Evolutionary conservation across 1,284 basidiomycete species (phyloP).

Genomic region (Leccinum fallax): DNA sequence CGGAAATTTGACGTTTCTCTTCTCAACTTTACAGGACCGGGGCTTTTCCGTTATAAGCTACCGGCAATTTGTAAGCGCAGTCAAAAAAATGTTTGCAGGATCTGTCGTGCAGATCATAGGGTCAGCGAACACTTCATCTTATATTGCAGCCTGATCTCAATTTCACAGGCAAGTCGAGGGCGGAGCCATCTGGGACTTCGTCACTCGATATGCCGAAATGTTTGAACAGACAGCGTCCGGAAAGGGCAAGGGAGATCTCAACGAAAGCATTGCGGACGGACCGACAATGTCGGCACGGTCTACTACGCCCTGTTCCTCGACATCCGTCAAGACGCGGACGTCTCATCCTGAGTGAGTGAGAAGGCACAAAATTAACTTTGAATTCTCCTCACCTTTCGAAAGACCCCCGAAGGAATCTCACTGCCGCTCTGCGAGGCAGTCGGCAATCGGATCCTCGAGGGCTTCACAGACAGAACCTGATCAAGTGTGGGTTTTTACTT

Average conservation of each 20-base stretch:
- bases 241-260: background rate
- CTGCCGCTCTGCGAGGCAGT: conserved; percentile 38
- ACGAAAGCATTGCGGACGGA: conserved; percentile 1
- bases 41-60: conserved; percentile 21
- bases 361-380: too few relatives aligned
- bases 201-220: conserved; percentile 18
- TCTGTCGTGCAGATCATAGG: conserved; percentile 4
- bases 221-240: conserved; percentile 12
- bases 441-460: conserved; percentile 14
- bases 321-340: conserved; percentile 15
- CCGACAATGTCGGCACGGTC: conserved; percentile 8
- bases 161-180: conserved; percentile 21
- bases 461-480: conserved; percentile 50
- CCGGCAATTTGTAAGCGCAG: conserved; percentile 19
- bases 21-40: conserved; percentile 25
- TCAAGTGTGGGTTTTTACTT: conserved; percentile 52
- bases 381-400: too few relatives aligned
- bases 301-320: conserved; percentile 23
- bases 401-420: conserved; percentile 3
- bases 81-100: conserved; percentile 2
- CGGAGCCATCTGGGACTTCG: conserved; percentile 19
- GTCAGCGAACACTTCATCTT: conserved; percentile 19
- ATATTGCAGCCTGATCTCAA: background rate
- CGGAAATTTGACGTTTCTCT: conserved; percentile 20
- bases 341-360: conserved; percentile 4